Base-by-base conservation (phyloP, 192 early-diverging fungal species). In the Spinellus fusiger region DNA sequence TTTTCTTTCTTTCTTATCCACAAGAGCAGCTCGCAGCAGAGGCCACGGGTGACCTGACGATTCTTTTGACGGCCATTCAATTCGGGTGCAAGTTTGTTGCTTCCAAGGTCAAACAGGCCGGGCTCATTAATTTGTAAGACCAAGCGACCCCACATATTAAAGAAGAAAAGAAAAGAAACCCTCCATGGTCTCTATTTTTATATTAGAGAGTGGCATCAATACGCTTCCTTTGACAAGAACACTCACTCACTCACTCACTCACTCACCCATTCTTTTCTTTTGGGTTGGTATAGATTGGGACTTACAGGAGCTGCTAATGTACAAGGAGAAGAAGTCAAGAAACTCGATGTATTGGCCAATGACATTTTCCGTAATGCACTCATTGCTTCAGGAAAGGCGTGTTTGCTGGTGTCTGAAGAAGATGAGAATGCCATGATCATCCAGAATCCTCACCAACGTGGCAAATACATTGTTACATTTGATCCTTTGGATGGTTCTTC, bases 281-380 rank as follows among this genome's bases (percentile, higher is more conserved):
- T 18, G 16, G 18, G 22, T 32, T 58, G 13, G 23, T 35, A 25
- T 47, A 93, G 91, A 55, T 85, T 92, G 31, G 95, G 95, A 48
- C 80, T 94, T 7, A 89, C 94, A 3, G 93, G 92, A 48, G 48
- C 68, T 23, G 84, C 84, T 12, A 98, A 98, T 74, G 84, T 98
- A 34, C 93, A 95, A 74, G 88, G 87, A 54, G 94, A 98, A 73
- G 91, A 92, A 62, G 87, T 90, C 70, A 94, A 98, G 80, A 98
- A 98, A 77, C 82, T 98, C 33, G 96, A 98, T 69, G 89, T 96
- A 26, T 80, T 98, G 57, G 89, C 93, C 50, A 98, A 98, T 76
- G 92, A 98, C 66, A 98, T 98, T 79, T 95, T 98, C 84, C 86
- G 92, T 74, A 96, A 98, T 76, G 83, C 95, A 50, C 81, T 98